Evolutionary conservation across 2,329 filamentous ascomycete species (phyloP).

Genomic region (Colletotrichum somersetense): DNA sequence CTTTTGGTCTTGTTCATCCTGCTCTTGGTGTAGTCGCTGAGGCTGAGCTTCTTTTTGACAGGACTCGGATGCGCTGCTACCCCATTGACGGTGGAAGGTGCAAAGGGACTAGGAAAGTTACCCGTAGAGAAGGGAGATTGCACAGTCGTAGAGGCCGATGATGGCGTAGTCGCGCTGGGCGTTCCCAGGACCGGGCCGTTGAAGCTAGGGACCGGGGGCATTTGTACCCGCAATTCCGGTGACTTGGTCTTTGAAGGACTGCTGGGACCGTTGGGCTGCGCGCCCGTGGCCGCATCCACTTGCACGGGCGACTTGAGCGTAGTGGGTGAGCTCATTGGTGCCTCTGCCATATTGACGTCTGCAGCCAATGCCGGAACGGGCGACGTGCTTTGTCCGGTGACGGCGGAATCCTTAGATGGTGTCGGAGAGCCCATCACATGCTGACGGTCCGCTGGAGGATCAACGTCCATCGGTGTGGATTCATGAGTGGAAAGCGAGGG

Average conservation of each 20-base stretch:
- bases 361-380: slow-evolving; percentile 24
- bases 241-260: slow-evolving; percentile 44
- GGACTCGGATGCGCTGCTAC: slow-evolving; percentile 66
- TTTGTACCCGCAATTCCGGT: slow-evolving; percentile 65
- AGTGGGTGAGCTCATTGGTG: slow-evolving; percentile 47
- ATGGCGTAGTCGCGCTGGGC: slow-evolving; percentile 58
- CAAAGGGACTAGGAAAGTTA: slow-evolving; percentile 59
- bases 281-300: neutral
- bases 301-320: slow-evolving; percentile 30
- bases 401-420: slow-evolving; percentile 40
- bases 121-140: slow-evolving; percentile 65
- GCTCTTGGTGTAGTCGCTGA: slow-evolving; percentile 75
- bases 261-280: slow-evolving; percentile 36
- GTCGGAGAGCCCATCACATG: slow-evolving; percentile 33
- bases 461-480: slow-evolving; percentile 55
- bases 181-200: slow-evolving; percentile 53
- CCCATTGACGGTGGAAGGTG: slow-evolving; percentile 57
- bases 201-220: slow-evolving; percentile 68
- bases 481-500: slow-evolving; percentile 47
- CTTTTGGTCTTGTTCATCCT: slow-evolving; percentile 63
- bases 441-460: slow-evolving; percentile 53
- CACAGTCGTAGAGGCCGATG: slow-evolving; percentile 58
- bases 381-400: slow-evolving; percentile 31
- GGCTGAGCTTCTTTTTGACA: slow-evolving; percentile 75
- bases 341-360: slow-evolving; percentile 51